phyloP scores from a whole-genome alignment of 768 basidiomycete species.

The Cantharellus cinnabarinus region DNA sequence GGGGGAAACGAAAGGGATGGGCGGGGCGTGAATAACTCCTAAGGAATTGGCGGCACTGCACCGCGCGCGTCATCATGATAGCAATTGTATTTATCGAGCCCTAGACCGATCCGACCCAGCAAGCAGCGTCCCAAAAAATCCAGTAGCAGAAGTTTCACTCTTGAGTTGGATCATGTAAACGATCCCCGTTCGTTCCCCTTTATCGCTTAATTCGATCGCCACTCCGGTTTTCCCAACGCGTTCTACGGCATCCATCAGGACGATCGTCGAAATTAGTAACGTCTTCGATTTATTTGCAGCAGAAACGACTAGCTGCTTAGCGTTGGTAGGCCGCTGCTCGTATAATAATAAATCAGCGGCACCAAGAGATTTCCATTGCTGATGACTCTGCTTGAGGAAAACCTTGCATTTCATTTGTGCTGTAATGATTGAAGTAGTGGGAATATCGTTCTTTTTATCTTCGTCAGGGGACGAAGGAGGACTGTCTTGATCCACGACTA shows the following conservation, averaged over 20 bases:
- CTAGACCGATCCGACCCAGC: conserved; percentile 61
- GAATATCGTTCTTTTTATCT: conserved; percentile 29
- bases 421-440: conserved; percentile 54
- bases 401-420: conserved; percentile 97
- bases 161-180: conserved; percentile 94
- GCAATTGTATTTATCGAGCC: not conserved
- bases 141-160: conserved; percentile 69
- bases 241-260: conserved; percentile 90
- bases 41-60: no score
- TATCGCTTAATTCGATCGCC: conserved; percentile 85
- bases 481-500: conserved; percentile 22
- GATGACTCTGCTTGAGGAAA: conserved; percentile 84
- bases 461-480: conserved; percentile 68
- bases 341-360: conserved; percentile 75
- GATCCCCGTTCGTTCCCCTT: conserved; percentile 79
- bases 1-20: no score
- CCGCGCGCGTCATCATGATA: no score
- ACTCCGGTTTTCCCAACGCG: conserved; percentile 97
- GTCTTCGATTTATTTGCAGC: conserved; percentile 55
- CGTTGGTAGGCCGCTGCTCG: conserved; percentile 60
- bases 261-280: conserved; percentile 83
- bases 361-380: conserved; percentile 95
- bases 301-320: conserved; percentile 93
- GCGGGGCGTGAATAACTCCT: no score
- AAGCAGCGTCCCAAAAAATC: conserved; percentile 69